Conservation (phyloP, 2,329 filamentous ascomycete species). For the Microascus cirrosus region DNA sequence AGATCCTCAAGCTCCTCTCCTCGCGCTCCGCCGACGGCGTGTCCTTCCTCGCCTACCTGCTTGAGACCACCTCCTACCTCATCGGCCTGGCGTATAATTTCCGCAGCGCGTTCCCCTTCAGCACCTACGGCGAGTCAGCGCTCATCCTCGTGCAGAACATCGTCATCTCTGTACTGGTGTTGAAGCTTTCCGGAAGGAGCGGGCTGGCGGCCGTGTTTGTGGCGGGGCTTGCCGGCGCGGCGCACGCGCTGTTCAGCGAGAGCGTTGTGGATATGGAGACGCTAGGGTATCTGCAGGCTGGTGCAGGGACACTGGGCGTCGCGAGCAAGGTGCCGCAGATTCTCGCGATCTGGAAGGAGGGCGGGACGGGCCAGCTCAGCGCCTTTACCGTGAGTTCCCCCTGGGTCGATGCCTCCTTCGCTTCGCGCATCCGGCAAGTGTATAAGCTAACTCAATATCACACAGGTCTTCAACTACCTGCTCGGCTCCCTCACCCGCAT, state of each 20-base stretch:
- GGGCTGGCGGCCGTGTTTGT: conserved; percentile 66
- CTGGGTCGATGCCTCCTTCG: neutral
- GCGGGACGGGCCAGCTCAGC: conserved; percentile 88
- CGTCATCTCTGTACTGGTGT: conserved; percentile 73
- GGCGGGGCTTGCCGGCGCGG: conserved; percentile 58
- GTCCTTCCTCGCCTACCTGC: conserved; percentile 80
- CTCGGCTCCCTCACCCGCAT: conserved; percentile 85
- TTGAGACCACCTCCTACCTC: conserved; percentile 81
- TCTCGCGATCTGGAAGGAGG: conserved; percentile 69
- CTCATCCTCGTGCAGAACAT: conserved; percentile 90
- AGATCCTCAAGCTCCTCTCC: conserved; percentile 83
- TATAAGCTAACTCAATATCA: neutral
- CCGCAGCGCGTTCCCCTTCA: conserved; percentile 86
- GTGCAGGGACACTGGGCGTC: conserved; percentile 70
- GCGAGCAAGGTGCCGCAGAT: conserved; percentile 95
- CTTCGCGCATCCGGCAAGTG: neutral
- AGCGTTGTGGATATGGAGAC: conserved; percentile 53
- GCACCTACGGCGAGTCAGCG: conserved; percentile 90
- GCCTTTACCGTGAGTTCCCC: conserved; percentile 72
- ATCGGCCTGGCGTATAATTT: conserved; percentile 89
- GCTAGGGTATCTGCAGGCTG: conserved; percentile 69
- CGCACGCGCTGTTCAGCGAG: conserved; percentile 59
- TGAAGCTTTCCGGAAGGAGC: conserved; percentile 66
- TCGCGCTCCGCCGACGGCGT: conserved; percentile 75
- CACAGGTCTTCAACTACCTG: conserved; percentile 95